Conservation (phyloP, 2,329 filamentous ascomycete species). For the Colletotrichum filicis region DNA sequence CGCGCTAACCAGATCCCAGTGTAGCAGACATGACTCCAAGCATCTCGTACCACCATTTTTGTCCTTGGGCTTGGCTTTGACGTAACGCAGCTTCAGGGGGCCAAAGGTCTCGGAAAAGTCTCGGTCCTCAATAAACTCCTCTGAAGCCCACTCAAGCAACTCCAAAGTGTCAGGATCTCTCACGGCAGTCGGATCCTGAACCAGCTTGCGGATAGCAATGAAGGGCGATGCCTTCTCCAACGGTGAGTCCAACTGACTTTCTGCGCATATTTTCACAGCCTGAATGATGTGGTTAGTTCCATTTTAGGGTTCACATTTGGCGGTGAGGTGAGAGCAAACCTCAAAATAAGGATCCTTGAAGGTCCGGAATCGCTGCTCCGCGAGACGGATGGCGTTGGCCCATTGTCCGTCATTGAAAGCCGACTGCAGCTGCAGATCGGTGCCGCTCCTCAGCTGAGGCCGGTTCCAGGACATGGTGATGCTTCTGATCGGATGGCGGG, state of each 20-base stretch:
- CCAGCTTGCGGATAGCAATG: slow-evolving; percentile 55
- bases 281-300: slow-evolving; percentile 37
- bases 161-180: slow-evolving; percentile 63
- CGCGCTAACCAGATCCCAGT: slow-evolving; percentile 66
- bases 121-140: slow-evolving; percentile 48
- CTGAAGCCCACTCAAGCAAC: slow-evolving; percentile 65
- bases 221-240: slow-evolving; percentile 56
- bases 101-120: slow-evolving; percentile 62
- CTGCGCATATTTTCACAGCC: slow-evolving; percentile 61
- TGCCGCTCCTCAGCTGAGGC: slow-evolving; percentile 58
- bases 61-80: slow-evolving; percentile 63
- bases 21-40: slow-evolving; percentile 62
- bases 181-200: slow-evolving; percentile 57
- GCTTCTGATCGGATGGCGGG: slow-evolving; percentile 40
- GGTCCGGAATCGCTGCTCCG: slow-evolving; percentile 60
- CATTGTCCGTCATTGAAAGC: slow-evolving; percentile 67
- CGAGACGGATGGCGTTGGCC: slow-evolving; percentile 60
- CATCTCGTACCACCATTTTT: slow-evolving; percentile 54
- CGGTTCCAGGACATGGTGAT: slow-evolving; percentile 37
- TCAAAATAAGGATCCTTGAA: slow-evolving; percentile 67
- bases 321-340: slow-evolving; percentile 46
- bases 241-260: slow-evolving; percentile 63
- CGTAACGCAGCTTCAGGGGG: slow-evolving; percentile 59
- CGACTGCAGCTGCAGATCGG: slow-evolving; percentile 65
- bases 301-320: neutral